These are phyloP conservation scores for Cordyceps cicadae DNA, from an alignment of 2,329 filamentous ascomycete species.

Conservation along the genomic window DNA sequence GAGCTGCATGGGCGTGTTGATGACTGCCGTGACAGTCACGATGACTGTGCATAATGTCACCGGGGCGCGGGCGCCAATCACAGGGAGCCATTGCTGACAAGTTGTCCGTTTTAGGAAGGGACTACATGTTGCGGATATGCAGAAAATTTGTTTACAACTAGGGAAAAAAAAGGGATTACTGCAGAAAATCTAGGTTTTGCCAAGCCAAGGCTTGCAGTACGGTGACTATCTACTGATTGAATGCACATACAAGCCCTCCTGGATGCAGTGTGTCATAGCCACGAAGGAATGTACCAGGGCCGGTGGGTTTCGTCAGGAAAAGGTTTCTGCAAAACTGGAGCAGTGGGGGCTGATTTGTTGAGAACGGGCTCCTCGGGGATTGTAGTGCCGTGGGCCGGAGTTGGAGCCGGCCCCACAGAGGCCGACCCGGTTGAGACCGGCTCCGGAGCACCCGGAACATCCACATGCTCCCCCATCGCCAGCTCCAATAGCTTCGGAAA, in stretches of 20 bases:
- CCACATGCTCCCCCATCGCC: background rate
- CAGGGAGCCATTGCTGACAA: background rate
- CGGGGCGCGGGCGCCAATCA: background rate
- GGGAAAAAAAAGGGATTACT: too few relatives aligned
- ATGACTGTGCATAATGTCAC: slow-evolving; percentile 2
- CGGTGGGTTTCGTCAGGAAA: background rate
- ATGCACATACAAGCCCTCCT: too few relatives aligned
- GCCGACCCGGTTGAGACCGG: background rate
- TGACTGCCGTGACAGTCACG: background rate
- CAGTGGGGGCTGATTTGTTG: background rate
- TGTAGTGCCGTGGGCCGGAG: too few relatives aligned
- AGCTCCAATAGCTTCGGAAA: slow-evolving; percentile 3
- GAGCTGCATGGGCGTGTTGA: background rate
- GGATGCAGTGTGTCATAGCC: too few relatives aligned
- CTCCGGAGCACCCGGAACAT: background rate
- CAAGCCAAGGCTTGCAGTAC: too few relatives aligned
- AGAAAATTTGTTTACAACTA: background rate
- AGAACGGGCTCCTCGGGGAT: too few relatives aligned
- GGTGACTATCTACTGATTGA: too few relatives aligned
- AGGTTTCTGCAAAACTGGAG: too few relatives aligned
- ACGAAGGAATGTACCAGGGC: slow-evolving; percentile 7
- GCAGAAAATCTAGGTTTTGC: too few relatives aligned
- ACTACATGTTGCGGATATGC: background rate
- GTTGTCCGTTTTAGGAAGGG: background rate
- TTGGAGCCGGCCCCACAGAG: background rate